phyloP scores from a whole-genome alignment of 352 stramenopile species.

The Phytopythium helicoides region DNA sequence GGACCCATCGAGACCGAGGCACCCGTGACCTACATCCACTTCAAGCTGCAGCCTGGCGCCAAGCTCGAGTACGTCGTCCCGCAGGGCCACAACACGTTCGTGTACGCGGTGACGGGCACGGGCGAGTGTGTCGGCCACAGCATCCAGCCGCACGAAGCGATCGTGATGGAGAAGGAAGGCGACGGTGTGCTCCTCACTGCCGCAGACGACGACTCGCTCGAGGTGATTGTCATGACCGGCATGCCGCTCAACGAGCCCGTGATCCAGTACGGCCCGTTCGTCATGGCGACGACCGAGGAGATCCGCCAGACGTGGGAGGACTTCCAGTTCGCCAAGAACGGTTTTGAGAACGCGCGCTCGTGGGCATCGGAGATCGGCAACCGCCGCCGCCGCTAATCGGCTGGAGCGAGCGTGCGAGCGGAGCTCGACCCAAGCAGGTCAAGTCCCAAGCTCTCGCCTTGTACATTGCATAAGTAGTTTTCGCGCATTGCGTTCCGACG shows the following conservation, averaged over 20 bases:
- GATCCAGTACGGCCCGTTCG: conserved; percentile 66
- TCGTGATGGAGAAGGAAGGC: conserved; percentile 52
- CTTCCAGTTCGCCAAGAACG: conserved; percentile 53
- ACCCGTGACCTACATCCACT: conserved; percentile 51
- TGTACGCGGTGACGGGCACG: conserved; percentile 32
- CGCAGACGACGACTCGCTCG: conserved; percentile 22
- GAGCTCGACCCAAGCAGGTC: no score
- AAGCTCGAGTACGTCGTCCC: conserved; percentile 39
- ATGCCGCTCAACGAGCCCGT: conserved; percentile 57
- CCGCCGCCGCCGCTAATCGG: conserved; percentile 10
- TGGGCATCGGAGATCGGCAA: conserved; percentile 57
- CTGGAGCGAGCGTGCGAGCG: neutral
- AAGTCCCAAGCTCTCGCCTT: neutral
- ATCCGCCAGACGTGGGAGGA: conserved; percentile 53
- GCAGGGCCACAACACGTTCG: conserved; percentile 35
- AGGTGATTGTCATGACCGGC: conserved; percentile 53
- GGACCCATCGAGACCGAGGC: conserved; percentile 39
- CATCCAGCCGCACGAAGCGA: conserved; percentile 36
- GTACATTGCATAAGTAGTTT: no score
- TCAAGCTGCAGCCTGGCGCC: conserved; percentile 27
- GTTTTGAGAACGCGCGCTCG: conserved; percentile 55
- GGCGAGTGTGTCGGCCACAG: conserved; percentile 19
- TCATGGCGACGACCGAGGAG: conserved; percentile 60
- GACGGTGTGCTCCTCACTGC: conserved; percentile 41
- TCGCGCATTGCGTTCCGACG: no score